Percentiles rank a stretch among this genome's conserved stretches.
Evolutionary conservation across 1,139 yeast species (phyloP).

Genomic region (Kazachstania sp.): DNA sequence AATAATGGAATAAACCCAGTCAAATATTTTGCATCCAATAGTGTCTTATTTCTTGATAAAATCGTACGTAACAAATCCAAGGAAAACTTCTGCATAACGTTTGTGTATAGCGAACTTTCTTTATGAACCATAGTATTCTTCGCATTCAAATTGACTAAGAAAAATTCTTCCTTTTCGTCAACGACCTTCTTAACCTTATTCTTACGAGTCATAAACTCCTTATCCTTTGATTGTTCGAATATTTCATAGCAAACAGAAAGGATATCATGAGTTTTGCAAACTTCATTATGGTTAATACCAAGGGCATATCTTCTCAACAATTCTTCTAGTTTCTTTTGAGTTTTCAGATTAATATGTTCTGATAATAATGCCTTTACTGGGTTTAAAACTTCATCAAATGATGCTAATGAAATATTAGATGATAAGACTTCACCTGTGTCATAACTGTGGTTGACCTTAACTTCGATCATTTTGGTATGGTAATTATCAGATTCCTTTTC

Average conservation of each 20-base stretch:
- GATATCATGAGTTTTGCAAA: constrained; percentile 49
- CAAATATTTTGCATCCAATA: constrained; percentile 54
- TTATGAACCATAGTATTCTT: constrained; percentile 46
- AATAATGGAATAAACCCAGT: constrained; percentile 70
- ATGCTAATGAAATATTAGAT: constrained; percentile 49
- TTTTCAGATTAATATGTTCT: constrained; percentile 58
- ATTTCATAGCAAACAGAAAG: constrained; percentile 69
- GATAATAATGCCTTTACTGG: constrained; percentile 62
- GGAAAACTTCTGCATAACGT: constrained; percentile 65
- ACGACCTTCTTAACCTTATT: constrained; percentile 23
- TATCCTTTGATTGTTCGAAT: constrained; percentile 45
- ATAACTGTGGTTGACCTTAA: constrained; percentile 77
- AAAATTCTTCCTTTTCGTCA: constrained; percentile 46
- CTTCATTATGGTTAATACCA: constrained; percentile 65
- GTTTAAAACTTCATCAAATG: constrained; percentile 51
- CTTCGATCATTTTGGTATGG: constrained; percentile 79
- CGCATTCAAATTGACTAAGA: constrained; percentile 58
- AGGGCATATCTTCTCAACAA: constrained; percentile 63
- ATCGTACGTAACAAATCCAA: constrained; percentile 72
- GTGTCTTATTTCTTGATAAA: constrained; percentile 48
- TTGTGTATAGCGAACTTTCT: constrained; percentile 43
- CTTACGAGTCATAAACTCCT: constrained; percentile 18
- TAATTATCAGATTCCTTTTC: constrained; percentile 96
- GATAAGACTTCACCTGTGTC: constrained; percentile 81
- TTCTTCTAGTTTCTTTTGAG: constrained; percentile 73